Conservation (phyloP, 345 rosid genomes). For the Dipteronia dyeriana region DNA sequence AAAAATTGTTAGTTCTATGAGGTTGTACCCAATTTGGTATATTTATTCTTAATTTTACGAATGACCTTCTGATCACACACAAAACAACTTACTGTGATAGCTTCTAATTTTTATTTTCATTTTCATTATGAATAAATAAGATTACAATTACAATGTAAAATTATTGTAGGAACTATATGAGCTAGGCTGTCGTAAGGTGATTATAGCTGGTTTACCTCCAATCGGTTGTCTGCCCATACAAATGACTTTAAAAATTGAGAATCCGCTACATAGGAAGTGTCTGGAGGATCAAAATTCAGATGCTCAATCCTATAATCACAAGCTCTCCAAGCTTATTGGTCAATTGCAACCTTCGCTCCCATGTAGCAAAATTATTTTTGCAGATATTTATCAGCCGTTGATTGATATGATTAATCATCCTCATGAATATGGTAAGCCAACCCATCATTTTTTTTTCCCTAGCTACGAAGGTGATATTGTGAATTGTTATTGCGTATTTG, state of each 20-base stretch:
- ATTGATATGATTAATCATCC: constrained; percentile 55
- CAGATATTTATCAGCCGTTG: constrained; percentile 43
- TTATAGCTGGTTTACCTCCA: constrained; percentile 61
- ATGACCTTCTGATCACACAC: no score
- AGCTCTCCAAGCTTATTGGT: constrained; percentile 42
- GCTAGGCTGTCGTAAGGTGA: constrained; percentile 51
- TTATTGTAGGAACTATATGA: constrained; percentile 46
- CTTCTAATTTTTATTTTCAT: no score
- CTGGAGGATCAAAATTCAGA: constrained; percentile 52
- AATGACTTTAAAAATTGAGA: constrained; percentile 32
- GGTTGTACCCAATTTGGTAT: no score
- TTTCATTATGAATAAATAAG: no score
- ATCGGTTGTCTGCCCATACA: constrained; percentile 71
- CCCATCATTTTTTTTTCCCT: no score
- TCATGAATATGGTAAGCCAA: constrained; percentile 46
- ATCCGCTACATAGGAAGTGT: constrained; percentile 30
- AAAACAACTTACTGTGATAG: no score
- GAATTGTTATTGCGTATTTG: no score
- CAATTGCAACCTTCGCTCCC: constrained; percentile 38
- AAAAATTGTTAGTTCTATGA: no score
- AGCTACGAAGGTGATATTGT: no score
- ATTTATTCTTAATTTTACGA: no score
- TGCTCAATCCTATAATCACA: constrained; percentile 41
- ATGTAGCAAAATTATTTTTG: constrained; percentile 43
- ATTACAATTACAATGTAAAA: background rate